These are phyloP conservation scores for Fallopia convolvulus DNA, from an alignment of 148 eudicot species.

Conservation along the genomic window DNA sequence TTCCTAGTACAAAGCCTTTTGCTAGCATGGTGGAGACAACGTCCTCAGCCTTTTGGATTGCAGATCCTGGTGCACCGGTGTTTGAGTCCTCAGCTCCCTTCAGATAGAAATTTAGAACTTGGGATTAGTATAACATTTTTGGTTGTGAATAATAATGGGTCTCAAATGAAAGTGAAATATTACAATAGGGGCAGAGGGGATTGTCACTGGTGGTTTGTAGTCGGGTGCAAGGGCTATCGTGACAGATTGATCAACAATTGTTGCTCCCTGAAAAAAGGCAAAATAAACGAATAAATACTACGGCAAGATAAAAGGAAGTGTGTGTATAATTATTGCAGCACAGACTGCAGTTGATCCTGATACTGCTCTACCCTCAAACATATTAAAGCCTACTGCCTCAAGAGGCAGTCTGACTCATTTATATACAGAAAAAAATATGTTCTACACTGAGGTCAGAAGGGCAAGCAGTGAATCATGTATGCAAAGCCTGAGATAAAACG, in stretches of 20 bases:
- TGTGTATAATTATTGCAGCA: not conserved
- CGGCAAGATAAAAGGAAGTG: not conserved
- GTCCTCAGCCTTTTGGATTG: slow-evolving; percentile 82
- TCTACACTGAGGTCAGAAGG: no score
- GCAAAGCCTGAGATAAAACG: not conserved
- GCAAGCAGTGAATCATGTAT: no score
- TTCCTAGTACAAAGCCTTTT: slow-evolving; percentile 82
- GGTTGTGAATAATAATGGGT: not conserved
- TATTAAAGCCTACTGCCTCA: not conserved
- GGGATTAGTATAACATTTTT: not conserved
- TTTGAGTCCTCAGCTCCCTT: slow-evolving; percentile 39
- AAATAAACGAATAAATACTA: not conserved
- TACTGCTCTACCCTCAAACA: not conserved
- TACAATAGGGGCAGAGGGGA: slow-evolving; percentile 44
- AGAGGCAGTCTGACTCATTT: not conserved
- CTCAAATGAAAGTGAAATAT: slow-evolving; percentile 5
- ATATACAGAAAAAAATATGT: not conserved
- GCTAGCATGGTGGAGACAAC: slow-evolving; percentile 87
- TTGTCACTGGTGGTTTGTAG: slow-evolving; percentile 48
- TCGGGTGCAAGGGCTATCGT: slow-evolving; percentile 71
- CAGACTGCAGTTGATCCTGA: not conserved
- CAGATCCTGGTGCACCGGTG: slow-evolving; percentile 34
- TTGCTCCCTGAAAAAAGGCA: slow-evolving; percentile 64
- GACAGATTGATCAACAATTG: slow-evolving; percentile 87
- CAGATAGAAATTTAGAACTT: not conserved